Evolutionary conservation across 495 filamentous ascomycete species (phyloP).

Genomic region (Penicillium soppii): DNA sequence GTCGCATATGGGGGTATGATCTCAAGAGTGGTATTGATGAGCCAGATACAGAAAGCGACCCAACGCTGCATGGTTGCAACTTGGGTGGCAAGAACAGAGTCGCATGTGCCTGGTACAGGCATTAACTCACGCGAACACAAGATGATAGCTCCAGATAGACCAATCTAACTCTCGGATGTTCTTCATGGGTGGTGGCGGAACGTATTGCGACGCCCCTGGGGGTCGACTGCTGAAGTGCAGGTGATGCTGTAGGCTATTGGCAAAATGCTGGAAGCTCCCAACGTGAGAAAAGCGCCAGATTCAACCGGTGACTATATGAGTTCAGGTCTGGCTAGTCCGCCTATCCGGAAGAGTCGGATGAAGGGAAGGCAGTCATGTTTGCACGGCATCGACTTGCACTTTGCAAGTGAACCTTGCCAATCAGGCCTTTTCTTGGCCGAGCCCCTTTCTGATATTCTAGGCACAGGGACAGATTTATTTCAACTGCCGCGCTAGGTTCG

Average conservation of each 20-base stretch:
- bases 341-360: background rate
- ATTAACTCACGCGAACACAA: background rate
- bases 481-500: background rate
- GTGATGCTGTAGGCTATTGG: background rate
- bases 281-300: background rate
- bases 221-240: background rate
- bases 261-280: too few relatives aligned
- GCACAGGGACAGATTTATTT: background rate
- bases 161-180: background rate
- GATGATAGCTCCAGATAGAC: background rate
- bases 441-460: too few relatives aligned
- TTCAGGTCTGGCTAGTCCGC: too few relatives aligned
- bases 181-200: background rate
- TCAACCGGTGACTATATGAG: too few relatives aligned
- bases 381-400: too few relatives aligned
- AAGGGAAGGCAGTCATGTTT: too few relatives aligned
- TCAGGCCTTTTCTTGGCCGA: too few relatives aligned
- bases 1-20: background rate
- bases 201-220: background rate
- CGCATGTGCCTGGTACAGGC: background rate
- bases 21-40: constrained; percentile 4
- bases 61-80: background rate
- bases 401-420: too few relatives aligned
- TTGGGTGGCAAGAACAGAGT: background rate
- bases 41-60: background rate